These are phyloP conservation scores for Fusarium sp. DNA, from an alignment of 2,329 filamentous ascomycete species.

Conservation along the genomic window DNA sequence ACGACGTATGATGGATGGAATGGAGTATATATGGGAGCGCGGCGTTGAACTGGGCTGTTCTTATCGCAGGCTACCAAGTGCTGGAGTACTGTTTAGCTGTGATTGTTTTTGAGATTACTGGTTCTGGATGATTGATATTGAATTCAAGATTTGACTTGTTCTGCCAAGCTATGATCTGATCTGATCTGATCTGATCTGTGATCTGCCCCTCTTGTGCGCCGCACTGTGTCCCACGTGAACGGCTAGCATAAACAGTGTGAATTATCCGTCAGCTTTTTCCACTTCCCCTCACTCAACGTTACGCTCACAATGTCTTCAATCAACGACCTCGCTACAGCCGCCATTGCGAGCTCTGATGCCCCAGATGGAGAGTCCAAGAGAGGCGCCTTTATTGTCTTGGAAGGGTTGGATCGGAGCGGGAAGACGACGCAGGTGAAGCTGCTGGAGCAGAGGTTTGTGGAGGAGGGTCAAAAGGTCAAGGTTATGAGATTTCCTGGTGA, in stretches of 20 bases:
- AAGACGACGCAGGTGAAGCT: slow-evolving; percentile 89
- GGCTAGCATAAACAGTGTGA: slow-evolving; percentile 31
- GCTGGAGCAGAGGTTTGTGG: slow-evolving; percentile 65
- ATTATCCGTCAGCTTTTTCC: slow-evolving; percentile 10
- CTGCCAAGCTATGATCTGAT: too few species aligned
- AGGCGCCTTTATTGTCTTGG: slow-evolving; percentile 82
- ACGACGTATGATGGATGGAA: slow-evolving; percentile 1
- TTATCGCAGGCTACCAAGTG: slow-evolving; percentile 44
- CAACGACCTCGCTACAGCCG: slow-evolving; percentile 59
- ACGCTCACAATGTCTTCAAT: slow-evolving; percentile 55
- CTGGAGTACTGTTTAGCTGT: slow-evolving; percentile 41
- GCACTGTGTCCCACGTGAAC: slow-evolving; percentile 35
- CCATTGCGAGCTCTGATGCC: slow-evolving; percentile 50
- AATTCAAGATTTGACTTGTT: too few species aligned
- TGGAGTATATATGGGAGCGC: slow-evolving; percentile 17
- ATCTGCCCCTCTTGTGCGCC: slow-evolving; percentile 1
- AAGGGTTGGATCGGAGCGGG: slow-evolving; percentile 88
- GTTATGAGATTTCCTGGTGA: slow-evolving; percentile 67
- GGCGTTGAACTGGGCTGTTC: slow-evolving; percentile 22
- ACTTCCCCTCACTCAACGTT: slow-evolving; percentile 18
- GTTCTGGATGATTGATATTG: not conserved
- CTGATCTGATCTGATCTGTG: slow-evolving; percentile 16
- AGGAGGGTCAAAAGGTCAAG: slow-evolving; percentile 59
- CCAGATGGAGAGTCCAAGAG: slow-evolving; percentile 16
- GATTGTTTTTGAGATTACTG: slow-evolving; percentile 20